Conservation (phyloP, 106 monocot genomes). For the Dendrobium huoshanense region DNA sequence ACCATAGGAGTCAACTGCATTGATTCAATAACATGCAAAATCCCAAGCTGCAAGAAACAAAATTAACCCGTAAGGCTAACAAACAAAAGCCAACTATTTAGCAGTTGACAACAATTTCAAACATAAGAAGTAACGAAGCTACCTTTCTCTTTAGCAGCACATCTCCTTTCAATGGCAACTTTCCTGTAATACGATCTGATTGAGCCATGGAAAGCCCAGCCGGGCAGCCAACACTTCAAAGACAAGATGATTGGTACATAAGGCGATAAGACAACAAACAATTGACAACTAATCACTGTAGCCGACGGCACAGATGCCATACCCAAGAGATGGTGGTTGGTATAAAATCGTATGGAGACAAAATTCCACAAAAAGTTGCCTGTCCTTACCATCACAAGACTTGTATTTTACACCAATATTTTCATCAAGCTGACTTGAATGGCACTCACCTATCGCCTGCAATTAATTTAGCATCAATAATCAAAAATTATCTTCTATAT, state of each 20-base stretch:
- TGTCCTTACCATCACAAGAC: conserved; percentile 32
- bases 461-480: conserved; percentile 5
- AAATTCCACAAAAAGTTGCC: conserved; percentile 75
- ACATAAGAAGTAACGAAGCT: background rate
- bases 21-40: conserved; percentile 79
- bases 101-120: background rate
- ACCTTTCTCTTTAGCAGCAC: conserved; percentile 70
- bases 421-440: conserved; percentile 62
- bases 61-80: background rate
- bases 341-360: conserved; percentile 77
- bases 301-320: conserved; percentile 10
- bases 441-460: conserved; percentile 83
- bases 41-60: conserved; percentile 57
- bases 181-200: conserved; percentile 76
- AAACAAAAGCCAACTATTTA: background rate
- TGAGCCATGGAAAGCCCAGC: conserved; percentile 74
- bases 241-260: conserved; percentile 5
- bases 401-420: conserved; percentile 50
- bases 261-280: background rate
- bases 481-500: background rate
- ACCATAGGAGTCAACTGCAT: conserved; percentile 61
- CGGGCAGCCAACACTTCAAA: conserved; percentile 50
- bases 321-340: conserved; percentile 65
- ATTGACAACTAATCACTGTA: conserved; percentile 2
- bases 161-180: conserved; percentile 68